Percentiles rank a stretch among this genome's conserved stretches.
Evolutionary conservation across 805 yeast species (phyloP).

Genomic region (Priceomyces fermenticarens): DNA sequence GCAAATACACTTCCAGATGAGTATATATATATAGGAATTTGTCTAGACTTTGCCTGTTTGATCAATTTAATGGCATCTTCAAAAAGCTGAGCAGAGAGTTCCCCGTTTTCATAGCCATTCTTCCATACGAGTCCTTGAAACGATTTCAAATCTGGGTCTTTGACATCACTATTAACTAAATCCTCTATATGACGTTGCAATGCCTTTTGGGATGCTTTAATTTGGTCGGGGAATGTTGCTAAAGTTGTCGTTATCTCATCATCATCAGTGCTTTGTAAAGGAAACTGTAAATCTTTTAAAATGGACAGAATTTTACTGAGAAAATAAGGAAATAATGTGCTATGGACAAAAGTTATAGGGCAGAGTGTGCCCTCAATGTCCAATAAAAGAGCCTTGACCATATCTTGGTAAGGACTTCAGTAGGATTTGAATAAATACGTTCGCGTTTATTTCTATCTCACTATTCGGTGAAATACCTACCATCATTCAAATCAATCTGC

Average conservation of each 20-base stretch:
- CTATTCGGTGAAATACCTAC: no score
- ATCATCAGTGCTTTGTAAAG: slow-evolving; percentile 17
- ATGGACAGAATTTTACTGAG: slow-evolving; percentile 44
- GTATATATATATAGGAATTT: slow-evolving; percentile 58
- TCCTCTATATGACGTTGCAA: slow-evolving; percentile 49
- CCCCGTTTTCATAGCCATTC: slow-evolving; percentile 73
- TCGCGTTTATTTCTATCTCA: no score
- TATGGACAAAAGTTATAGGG: slow-evolving; percentile 85
- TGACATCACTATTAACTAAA: slow-evolving; percentile 65
- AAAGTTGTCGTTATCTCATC: slow-evolving; percentile 28
- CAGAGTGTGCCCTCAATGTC: slow-evolving; percentile 95
- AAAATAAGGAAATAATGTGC: slow-evolving; percentile 74
- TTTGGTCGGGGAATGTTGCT: slow-evolving; percentile 43
- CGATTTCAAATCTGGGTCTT: slow-evolving; percentile 72
- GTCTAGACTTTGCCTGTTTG: slow-evolving; percentile 29
- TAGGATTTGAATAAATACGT: no score
- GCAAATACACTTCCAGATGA: slow-evolving; percentile 90
- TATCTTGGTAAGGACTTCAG: slow-evolving; percentile 1
- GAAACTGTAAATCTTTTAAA: slow-evolving; percentile 28
- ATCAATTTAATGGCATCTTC: slow-evolving; percentile 66
- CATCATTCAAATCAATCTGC: background rate
- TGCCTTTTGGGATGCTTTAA: slow-evolving; percentile 18
- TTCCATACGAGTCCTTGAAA: slow-evolving; percentile 86
- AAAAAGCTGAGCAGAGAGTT: slow-evolving; percentile 73
- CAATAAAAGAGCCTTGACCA: slow-evolving; percentile 36